Evolutionary conservation across 2,329 filamentous ascomycete species (phyloP).

Genomic region (Stagonosporopsis chrysanthemi): DNA sequence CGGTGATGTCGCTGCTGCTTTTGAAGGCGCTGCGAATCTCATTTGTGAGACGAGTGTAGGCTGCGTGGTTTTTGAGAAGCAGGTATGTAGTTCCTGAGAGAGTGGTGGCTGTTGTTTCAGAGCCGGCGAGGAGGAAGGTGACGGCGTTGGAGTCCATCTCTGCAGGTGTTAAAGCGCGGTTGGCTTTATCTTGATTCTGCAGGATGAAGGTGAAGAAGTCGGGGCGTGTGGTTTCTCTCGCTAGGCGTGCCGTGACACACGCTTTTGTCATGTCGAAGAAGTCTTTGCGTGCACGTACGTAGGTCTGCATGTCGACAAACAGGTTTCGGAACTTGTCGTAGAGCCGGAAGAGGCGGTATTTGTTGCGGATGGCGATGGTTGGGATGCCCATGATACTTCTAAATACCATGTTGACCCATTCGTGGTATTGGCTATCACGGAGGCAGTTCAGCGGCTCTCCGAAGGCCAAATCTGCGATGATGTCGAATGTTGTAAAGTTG

Average conservation of each 20-base stretch:
- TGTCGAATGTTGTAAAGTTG: slow-evolving; percentile 38
- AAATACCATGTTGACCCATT: slow-evolving; percentile 39
- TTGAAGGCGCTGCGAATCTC: slow-evolving; percentile 38
- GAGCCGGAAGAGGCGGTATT: slow-evolving; percentile 28
- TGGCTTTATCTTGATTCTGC: slow-evolving; percentile 27
- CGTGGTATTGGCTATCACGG: slow-evolving; percentile 36
- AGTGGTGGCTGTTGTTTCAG: slow-evolving; percentile 57
- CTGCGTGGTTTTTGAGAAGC: slow-evolving; percentile 39
- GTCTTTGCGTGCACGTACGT: slow-evolving; percentile 18
- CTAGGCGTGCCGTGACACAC: slow-evolving; percentile 31
- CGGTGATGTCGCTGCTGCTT: slow-evolving; percentile 29
- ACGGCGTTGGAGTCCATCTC: slow-evolving; percentile 49
- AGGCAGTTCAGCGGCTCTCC: slow-evolving; percentile 44
- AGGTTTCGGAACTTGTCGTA: slow-evolving; percentile 22
- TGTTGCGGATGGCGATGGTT: slow-evolving; percentile 24
- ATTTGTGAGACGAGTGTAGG: slow-evolving; percentile 28
- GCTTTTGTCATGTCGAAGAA: slow-evolving; percentile 26
- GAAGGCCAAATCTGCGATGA: slow-evolving; percentile 43
- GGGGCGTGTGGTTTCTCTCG: slow-evolving; percentile 23
- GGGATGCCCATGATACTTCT: slow-evolving; percentile 17
- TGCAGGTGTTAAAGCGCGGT: slow-evolving; percentile 26
- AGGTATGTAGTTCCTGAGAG: slow-evolving; percentile 54
- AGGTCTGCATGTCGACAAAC: slow-evolving; percentile 20
- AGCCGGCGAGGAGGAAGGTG: slow-evolving; percentile 52
- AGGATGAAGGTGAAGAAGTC: slow-evolving; percentile 42